Conservation (phyloP, 2,329 filamentous ascomycete genomes). For the Drechmeria coniospora region DNA sequence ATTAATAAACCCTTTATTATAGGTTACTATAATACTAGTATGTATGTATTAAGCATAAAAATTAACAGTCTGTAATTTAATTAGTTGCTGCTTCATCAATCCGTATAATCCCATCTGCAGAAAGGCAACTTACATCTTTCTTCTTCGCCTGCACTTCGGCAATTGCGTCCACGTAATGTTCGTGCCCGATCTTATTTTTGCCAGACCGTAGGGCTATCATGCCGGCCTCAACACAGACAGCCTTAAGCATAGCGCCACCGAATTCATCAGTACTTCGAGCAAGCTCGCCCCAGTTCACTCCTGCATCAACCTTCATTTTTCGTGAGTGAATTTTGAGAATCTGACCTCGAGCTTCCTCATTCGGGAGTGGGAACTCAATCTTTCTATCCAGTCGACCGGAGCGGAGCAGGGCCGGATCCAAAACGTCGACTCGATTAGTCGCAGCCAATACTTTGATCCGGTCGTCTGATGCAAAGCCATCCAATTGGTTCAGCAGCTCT, state of each 20-base stretch:
- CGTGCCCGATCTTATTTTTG: slow-evolving; percentile 92
- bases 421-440: slow-evolving; percentile 86
- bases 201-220: slow-evolving; percentile 96
- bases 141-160: slow-evolving; percentile 91
- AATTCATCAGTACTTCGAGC: slow-evolving; percentile 97
- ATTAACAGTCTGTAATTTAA: slow-evolving; percentile 34
- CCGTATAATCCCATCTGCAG: neutral
- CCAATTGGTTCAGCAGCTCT: slow-evolving; percentile 94
- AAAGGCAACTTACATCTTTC: slow-evolving; percentile 52
- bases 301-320: slow-evolving; percentile 93
- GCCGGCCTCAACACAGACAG: slow-evolving; percentile 94
- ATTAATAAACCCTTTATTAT: too few relatives aligned
- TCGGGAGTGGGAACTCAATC: slow-evolving; percentile 95
- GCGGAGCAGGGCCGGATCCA: slow-evolving; percentile 80
- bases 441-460: slow-evolving; percentile 92
- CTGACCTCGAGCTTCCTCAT: slow-evolving; percentile 92
- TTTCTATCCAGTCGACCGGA: slow-evolving; percentile 89
- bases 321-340: slow-evolving; percentile 94
- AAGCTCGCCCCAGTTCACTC: slow-evolving; percentile 90
- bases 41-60: slow-evolving; percentile 32
- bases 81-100: slow-evolving; percentile 1
- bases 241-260: slow-evolving; percentile 93
- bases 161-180: slow-evolving; percentile 98
- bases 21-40: too few relatives aligned
- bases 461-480: slow-evolving; percentile 93